Base-by-base conservation (phyloP, 2,329 filamentous ascomycete species). In the Pseudogymnoascus sp. region DNA sequence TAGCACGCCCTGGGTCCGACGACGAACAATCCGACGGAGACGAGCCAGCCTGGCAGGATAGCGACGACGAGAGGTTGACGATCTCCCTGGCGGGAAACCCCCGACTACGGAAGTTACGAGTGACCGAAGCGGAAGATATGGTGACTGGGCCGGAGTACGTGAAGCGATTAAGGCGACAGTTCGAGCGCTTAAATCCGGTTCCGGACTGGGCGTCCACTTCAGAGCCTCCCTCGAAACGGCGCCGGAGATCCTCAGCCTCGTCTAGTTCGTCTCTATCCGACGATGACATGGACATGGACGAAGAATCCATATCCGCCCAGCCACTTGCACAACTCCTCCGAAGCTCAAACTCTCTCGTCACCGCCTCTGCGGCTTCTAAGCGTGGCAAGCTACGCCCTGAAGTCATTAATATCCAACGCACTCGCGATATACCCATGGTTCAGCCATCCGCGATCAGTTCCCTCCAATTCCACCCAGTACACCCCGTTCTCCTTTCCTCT, bases 91-190 rank as follows among this genome's bases (percentile, higher is more conserved):
- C 91, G 3, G 84, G 85, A 26, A 86, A 88, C 50, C 84, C 86
- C 59, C 84, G 90, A 67, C 75, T 97, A 72, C 85, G 93, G 68
- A 98, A 98, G 76, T 80, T 99, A 66, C 84, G 95, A 65, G 80
- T 87, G 60, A 88, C 86, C 2, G 91, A 93, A 72, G 84, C 84
- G 1, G 95, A 99, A 71, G 95, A 99, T 74, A 74, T 96, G 10
- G 85, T 99, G 66, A 91, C 79, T 68, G 95, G 95, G 59, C 87
- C 85, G 66, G 93, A 97, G 74, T 99, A 99, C 75, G 85, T 87
- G 63, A 84, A 83, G 70, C 81, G 95, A 67, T 77, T 99, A 70
- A 86, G 93, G 64, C 86, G 88, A 71, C 93, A 97, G 73, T 96
- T 85, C 66, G 76, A 84, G 66, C 78, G 78, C 59, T 76, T 85